phyloP scores from a whole-genome alignment of 2,329 filamentous ascomycete species.

The Westerdykella sp. region DNA sequence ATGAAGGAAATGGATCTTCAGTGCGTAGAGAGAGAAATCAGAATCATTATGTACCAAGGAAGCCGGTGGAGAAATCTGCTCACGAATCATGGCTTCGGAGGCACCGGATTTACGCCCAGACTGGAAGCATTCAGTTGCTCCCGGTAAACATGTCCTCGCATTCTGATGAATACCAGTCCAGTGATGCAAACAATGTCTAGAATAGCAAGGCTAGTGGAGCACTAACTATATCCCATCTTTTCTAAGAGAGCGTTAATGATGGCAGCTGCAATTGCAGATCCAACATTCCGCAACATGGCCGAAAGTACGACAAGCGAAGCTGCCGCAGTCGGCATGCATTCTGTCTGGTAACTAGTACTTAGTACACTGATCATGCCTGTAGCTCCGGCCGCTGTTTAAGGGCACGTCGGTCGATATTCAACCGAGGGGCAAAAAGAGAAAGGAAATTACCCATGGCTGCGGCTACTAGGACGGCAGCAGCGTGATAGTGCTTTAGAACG shows the following conservation, averaged over 20 bases:
- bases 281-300: constrained; percentile 38
- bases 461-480: constrained; percentile 17
- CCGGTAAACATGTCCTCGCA: constrained; percentile 3
- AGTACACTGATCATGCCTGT: constrained; percentile 41
- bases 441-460: constrained; percentile 21
- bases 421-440: neutral
- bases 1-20: too few relatives aligned
- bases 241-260: constrained; percentile 32
- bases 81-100: too few relatives aligned
- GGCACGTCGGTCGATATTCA: constrained; percentile 6
- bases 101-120: too few relatives aligned
- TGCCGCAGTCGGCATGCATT: constrained; percentile 36
- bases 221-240: constrained; percentile 37
- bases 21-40: too few relatives aligned
- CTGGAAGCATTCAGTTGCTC: neutral
- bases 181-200: constrained; percentile 19
- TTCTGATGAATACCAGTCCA: constrained; percentile 5
- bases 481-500: constrained; percentile 19
- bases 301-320: constrained; percentile 40
- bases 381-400: constrained; percentile 28
- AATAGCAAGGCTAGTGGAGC: constrained; percentile 36
- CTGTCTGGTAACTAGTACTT: constrained; percentile 40
- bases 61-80: too few relatives aligned
- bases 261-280: constrained; percentile 36
- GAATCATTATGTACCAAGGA: too few relatives aligned